Evolutionary conservation across 352 stramenopile genomes (phyloP).

Genomic region (Pythium periplocum): DNA sequence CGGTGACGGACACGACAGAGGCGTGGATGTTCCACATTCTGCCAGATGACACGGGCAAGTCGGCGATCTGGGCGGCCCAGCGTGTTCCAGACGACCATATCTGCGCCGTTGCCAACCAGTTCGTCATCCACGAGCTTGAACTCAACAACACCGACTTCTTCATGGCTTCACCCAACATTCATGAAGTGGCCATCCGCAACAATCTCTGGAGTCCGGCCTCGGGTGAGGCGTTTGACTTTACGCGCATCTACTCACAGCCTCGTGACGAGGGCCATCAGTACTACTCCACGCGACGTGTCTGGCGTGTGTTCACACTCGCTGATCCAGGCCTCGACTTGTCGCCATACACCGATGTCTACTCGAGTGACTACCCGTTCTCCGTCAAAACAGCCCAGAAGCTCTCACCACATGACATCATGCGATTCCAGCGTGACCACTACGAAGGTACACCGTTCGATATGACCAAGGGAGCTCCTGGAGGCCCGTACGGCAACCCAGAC

Average conservation of each 20-base stretch:
- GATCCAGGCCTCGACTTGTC: constrained; percentile 66
- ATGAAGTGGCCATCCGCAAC: constrained; percentile 82
- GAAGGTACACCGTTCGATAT: constrained; percentile 91
- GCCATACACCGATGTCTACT: constrained; percentile 65
- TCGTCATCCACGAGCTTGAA: constrained; percentile 90
- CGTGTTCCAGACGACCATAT: constrained; percentile 85
- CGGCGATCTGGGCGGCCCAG: constrained; percentile 93
- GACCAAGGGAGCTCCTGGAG: constrained; percentile 63
- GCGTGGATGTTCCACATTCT: constrained; percentile 96
- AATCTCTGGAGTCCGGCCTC: constrained; percentile 63
- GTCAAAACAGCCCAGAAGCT: constrained; percentile 54
- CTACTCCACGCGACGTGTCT: constrained; percentile 89
- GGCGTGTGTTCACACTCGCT: constrained; percentile 84
- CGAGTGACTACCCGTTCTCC: constrained; percentile 85
- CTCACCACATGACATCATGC: constrained; percentile 83
- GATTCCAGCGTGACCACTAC: constrained; percentile 91
- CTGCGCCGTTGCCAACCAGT: constrained; percentile 90
- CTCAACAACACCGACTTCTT: constrained; percentile 75
- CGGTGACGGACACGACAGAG: constrained; percentile 87
- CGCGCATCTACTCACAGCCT: constrained; percentile 73
- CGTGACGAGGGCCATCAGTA: constrained; percentile 49
- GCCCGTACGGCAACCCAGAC: constrained; percentile 90
- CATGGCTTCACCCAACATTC: constrained; percentile 86
- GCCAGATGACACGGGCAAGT: constrained; percentile 89
- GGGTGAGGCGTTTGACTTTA: constrained; percentile 85